Conservation (phyloP, 768 basidiomycete species). For the Amanita inopinata region DNA sequence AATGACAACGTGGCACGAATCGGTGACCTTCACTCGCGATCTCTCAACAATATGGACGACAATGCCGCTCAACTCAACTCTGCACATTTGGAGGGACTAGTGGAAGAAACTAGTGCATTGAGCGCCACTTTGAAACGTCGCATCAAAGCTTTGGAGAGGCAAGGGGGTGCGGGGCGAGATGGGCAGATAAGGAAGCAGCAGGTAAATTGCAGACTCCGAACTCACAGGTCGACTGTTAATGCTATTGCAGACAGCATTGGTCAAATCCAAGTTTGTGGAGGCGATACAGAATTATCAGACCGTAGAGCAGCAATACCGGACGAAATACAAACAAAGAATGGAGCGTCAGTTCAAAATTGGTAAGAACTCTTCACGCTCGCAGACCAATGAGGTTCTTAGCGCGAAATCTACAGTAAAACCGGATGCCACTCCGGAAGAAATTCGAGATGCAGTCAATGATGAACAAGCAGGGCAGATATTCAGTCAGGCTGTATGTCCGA, state of each 20-base stretch:
- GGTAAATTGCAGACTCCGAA: constrained; percentile 25
- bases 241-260: constrained; percentile 39
- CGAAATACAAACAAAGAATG: constrained; percentile 72
- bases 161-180: constrained; percentile 56
- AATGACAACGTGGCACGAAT: constrained; percentile 63
- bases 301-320: constrained; percentile 72
- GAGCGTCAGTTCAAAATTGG: constrained; percentile 86
- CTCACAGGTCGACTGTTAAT: background rate
- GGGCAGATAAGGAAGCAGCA: constrained; percentile 73
- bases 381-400: background rate
- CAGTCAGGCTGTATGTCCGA: constrained; percentile 63
- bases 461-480: constrained; percentile 81
- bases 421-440: constrained; percentile 83
- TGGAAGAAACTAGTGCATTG: constrained; percentile 62
- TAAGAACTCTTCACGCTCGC: constrained; percentile 19
- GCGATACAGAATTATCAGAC: constrained; percentile 79
- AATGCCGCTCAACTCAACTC: constrained; percentile 48
- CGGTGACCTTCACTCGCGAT: constrained; percentile 63
- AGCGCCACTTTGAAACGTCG: constrained; percentile 61
- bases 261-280: constrained; percentile 75
- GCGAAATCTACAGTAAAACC: constrained; percentile 62
- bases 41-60: constrained; percentile 71
- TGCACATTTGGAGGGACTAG: constrained; percentile 56
- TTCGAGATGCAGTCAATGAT: constrained; percentile 79
- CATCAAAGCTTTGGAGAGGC: constrained; percentile 61